These are phyloP conservation scores for Fusarium citri DNA, from an alignment of 2,329 filamentous ascomycete genomes.

Conservation along the genomic window DNA sequence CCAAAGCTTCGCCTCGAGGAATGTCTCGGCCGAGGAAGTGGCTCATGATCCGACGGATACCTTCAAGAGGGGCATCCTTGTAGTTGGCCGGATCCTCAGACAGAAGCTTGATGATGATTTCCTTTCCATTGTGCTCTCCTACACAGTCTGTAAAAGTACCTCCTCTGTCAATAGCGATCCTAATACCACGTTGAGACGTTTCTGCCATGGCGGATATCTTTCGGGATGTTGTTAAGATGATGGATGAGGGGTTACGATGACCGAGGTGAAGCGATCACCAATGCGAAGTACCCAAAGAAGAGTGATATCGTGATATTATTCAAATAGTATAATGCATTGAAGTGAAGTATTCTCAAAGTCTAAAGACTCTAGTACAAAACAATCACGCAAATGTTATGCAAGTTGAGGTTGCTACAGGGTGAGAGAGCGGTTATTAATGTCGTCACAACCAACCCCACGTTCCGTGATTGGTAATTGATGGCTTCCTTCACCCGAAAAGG, in stretches of 20 bases:
- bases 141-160: slow-evolving; percentile 95
- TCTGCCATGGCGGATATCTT: slow-evolving; percentile 50
- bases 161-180: slow-evolving; percentile 82
- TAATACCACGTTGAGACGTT: slow-evolving; percentile 66
- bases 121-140: slow-evolving; percentile 81
- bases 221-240: slow-evolving; percentile 20
- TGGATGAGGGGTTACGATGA: slow-evolving; percentile 25
- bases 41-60: slow-evolving; percentile 86
- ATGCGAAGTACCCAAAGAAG: not conserved
- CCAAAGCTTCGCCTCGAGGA: slow-evolving; percentile 80
- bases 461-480: slow-evolving; percentile 35
- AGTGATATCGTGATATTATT: not conserved
- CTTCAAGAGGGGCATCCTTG: slow-evolving; percentile 88
- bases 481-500: slow-evolving; percentile 13
- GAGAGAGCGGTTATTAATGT: slow-evolving; percentile 23
- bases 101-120: slow-evolving; percentile 87
- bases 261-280: not conserved
- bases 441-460: slow-evolving; percentile 36
- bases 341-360: not conserved
- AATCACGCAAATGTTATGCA: slow-evolving; percentile 17
- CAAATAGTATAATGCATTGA: not conserved
- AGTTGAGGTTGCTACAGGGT: slow-evolving; percentile 13
- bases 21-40: slow-evolving; percentile 81
- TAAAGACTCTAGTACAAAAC: not conserved
- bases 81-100: slow-evolving; percentile 94